Base-by-base conservation (phyloP, 2,329 filamentous ascomycete genomes). In the Penicillium rolfsii region DNA sequence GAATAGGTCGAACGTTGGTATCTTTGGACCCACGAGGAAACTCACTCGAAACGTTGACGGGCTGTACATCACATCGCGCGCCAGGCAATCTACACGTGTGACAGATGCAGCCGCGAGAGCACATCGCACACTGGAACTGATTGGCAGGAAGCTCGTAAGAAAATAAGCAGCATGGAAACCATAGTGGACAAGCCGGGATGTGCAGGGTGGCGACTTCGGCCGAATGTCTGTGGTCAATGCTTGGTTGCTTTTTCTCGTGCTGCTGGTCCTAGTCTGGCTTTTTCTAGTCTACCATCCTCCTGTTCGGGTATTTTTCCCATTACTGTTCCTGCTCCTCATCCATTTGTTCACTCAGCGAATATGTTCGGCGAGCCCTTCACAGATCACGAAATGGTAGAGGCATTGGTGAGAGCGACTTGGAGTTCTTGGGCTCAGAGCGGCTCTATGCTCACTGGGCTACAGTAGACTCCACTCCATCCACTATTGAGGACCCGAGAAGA, bases 401-500 rank as follows among this genome's bases (percentile, higher is more conserved):
- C 46, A 19, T 30, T 49, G 28, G 46, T 22, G n/a, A 22, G 28
- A 0, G 24, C 16, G 28, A 49, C 8, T 35, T n/a, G 28, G 46
- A n/a, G 22, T 30, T 14, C 4, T 22, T 8, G 16, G 46, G 28
- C 45, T 30, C 24, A 30, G 35, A 11, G 58, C 46, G 45, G 54
- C 52, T 60, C 57, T 62, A 49, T 54, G 58, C 55, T 38, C 12
- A 58, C 38, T 54, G 30, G 57, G 28, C 57, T 28, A 30, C 26
- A 28, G 49, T 49, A 48, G 46, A 53, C 41, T 52, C 61, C 55
- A 64, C 59, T 45, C 50, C 52, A 55, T 60, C 67, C 66, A 62
- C 67, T 65, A 67, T 69, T 68, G 67, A 68, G 65, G 66, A 69
- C 67, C 67, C 65, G 62, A 64, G 65, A 35, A 66, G 65, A 70